Evolutionary conservation across 176 grass and related monocot genomes (phyloP).

Genomic region (Avena atlantica): DNA sequence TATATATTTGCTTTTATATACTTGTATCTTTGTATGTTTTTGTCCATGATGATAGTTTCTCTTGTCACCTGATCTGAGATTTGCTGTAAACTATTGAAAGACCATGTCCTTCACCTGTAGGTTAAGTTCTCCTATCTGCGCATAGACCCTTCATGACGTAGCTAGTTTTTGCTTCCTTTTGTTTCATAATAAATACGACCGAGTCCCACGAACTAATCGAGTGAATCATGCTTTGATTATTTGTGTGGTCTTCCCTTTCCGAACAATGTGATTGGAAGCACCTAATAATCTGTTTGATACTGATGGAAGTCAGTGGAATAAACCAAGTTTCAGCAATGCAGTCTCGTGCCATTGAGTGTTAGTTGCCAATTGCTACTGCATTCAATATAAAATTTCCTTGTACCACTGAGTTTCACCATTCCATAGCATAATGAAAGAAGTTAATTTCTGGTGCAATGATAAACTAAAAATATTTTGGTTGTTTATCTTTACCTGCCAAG

Average conservation of each 20-base stretch:
- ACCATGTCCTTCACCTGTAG: background rate
- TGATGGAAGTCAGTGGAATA: conserved; percentile 2
- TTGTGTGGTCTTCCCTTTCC: background rate
- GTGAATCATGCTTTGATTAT: background rate
- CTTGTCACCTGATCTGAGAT: conserved; percentile 13
- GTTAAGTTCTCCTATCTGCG: background rate
- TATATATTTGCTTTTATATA: conserved; percentile 11
- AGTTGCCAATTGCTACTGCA: background rate
- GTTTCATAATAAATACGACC: background rate
- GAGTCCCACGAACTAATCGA: background rate
- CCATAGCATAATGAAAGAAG: background rate
- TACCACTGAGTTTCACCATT: background rate
- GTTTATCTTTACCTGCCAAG: background rate
- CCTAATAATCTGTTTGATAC: background rate
- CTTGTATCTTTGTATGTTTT: conserved; percentile 12
- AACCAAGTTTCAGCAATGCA: background rate
- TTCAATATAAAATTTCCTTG: background rate
- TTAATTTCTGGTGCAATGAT: background rate
- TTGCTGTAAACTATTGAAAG: conserved; percentile 8
- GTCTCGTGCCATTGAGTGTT: conserved; percentile 14
- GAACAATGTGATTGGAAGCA: background rate
- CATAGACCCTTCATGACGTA: background rate
- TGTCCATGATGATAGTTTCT: background rate
- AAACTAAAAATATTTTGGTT: background rate
- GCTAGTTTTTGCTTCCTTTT: background rate